phyloP scores from a whole-genome alignment of 2,329 filamentous ascomycete genomes.

The Colletotrichum theobromicola region DNA sequence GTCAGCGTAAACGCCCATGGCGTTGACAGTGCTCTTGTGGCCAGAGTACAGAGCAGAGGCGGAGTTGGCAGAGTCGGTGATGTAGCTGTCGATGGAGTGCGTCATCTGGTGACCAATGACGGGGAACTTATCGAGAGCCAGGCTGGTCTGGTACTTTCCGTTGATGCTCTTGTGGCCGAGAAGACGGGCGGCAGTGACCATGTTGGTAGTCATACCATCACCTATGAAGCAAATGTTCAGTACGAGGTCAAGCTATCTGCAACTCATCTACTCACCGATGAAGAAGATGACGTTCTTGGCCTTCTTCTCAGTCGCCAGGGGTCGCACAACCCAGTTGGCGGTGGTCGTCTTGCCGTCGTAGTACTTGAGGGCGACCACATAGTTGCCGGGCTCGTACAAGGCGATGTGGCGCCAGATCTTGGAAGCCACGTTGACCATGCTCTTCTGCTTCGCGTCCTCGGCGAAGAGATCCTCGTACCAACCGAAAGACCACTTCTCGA shows the following conservation, averaged over 20 bases:
- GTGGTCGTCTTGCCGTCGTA: constrained; percentile 74
- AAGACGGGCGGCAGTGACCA: constrained; percentile 79
- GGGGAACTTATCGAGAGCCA: constrained; percentile 84
- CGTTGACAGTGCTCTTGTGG: constrained; percentile 85
- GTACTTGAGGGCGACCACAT: constrained; percentile 78
- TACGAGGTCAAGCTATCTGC: neutral
- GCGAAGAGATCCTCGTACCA: constrained; percentile 89
- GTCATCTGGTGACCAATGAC: constrained; percentile 90
- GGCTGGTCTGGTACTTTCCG: constrained; percentile 77
- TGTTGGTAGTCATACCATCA: constrained; percentile 75
- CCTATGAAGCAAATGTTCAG: constrained; percentile 14
- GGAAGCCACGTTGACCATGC: constrained; percentile 79
- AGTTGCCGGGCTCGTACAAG: constrained; percentile 80
- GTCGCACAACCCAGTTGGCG: constrained; percentile 79
- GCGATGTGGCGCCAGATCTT: constrained; percentile 80
- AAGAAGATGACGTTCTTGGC: constrained; percentile 88
- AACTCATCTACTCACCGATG: constrained; percentile 59
- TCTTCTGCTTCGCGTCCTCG: constrained; percentile 70
- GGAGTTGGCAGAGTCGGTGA: constrained; percentile 87
- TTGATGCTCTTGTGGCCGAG: constrained; percentile 85
- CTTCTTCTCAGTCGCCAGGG: constrained; percentile 71
- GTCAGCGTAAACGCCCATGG: constrained; percentile 79
- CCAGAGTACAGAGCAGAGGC: constrained; percentile 82
- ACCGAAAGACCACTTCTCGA: constrained; percentile 84
- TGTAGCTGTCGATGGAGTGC: constrained; percentile 83